Evolutionary conservation across 2,329 filamentous ascomycete species (phyloP), one percentile per base, ranked within the genome.

Genomic region (Didymosphaeria variabile): DNA sequence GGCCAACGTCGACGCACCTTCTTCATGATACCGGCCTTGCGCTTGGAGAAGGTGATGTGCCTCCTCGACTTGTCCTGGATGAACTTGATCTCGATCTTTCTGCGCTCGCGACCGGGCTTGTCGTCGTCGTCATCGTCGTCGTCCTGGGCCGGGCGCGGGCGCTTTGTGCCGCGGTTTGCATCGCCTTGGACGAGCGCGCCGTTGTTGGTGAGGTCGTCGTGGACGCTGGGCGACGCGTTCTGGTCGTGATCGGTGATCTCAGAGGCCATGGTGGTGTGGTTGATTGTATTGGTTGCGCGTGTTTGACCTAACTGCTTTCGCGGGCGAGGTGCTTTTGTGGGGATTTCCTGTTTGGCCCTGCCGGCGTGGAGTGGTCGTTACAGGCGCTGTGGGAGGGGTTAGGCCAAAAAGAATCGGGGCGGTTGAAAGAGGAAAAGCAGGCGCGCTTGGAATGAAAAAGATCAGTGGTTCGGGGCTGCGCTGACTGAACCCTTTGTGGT

Each of bases 71-170:
- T 99, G 84, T 99, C 95, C 82, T 94, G 94, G 81, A 99, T 99
- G 84, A 99, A 99, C 87, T 99, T 99, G 85, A 99, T 99, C 83
- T 99, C 95, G 76, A 99, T 99, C 91, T 99, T 99, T 84, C 95
- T 90, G 79, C 95, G 91, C 87, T 98, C 95, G 81, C 95, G 94
- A 77, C 93, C 93, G 66, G 93, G 93, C 88, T 98, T 98, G 81
- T 97, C 94, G 72, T 97, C 94, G 72, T 98, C 94, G 68, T 98
- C 95, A 68, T 98, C 94, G 70, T 98, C 95, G 78, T 98, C 95
- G 79, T 98, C 94, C 74, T 90, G 78, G 72, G 91, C 83, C 66
- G 91, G 89, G 77, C 95, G 92, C 80, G 87, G 88, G 73, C 94
- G 93, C 87, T 98, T 98, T 82, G 93, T 87, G 79, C 93, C 93